Evolutionary conservation across 805 yeast species (phyloP), one percentile per base, ranked within the genome.

Genomic region (Lipomyces spencermartinsiae): DNA sequence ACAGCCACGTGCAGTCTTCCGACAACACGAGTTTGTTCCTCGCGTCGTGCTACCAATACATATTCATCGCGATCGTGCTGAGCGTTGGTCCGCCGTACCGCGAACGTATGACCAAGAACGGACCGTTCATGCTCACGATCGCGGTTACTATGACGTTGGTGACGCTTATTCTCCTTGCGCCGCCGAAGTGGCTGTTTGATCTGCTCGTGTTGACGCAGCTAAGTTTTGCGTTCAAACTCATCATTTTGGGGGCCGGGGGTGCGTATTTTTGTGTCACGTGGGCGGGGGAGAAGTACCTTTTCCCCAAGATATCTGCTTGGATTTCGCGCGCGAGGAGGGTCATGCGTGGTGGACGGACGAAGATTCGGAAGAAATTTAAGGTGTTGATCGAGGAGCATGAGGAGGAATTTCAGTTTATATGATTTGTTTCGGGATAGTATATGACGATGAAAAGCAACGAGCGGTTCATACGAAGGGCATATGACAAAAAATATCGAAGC

Each of bases 51-150:
- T 90, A 91, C 81, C 98, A 95, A 81, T 95, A 95, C 78, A 90
- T 96, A 60, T 80, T 92, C 65, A 84, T 88, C 64, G 97, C 98
- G 0, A 80, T 92, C 37, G 86, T 93, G n/a, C 81, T 95, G 67
- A 90, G 97, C 22, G 91, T 86, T 12, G 99, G 99, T 0, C 93
- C 95, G 8, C 99, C 99, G 25, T 95, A 92, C 78, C 84, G 99
- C 65, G 89, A 91, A 75, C 88, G 93, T 1, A 85, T 89, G 73
- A 78, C 80, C 34, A 83, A 87, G 69, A 95, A 82, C 71, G 34
- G 62, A 10, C 97, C 97, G 6, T 94, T 93, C 76, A 80, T 95
- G 62, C 54, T 81, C 1, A 92, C 93, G 62, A 82, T 91, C 55
- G 70, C 81, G 0, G 67, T 81, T 0, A 85, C 96, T 0, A 64